A percentile compares a stretch with the other conserved stretches of the same genome.
Evolutionary conservation across 495 filamentous ascomycete genomes (phyloP).

Genomic region (Neurospora pannonica): DNA sequence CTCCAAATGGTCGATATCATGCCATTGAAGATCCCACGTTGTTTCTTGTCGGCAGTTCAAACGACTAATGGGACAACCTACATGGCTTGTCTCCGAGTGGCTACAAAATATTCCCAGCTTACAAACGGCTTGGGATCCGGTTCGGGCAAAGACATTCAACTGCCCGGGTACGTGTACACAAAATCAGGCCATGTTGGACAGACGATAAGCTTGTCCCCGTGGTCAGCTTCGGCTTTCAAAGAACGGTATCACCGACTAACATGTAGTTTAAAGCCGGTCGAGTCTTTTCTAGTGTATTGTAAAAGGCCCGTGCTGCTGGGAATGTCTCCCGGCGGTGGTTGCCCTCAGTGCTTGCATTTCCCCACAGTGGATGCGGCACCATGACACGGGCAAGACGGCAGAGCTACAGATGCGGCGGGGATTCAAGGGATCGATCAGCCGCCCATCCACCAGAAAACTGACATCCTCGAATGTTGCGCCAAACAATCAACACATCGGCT

Average conservation of each 20-base stretch:
- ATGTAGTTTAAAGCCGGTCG: background rate
- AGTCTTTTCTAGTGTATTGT: background rate
- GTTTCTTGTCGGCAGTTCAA: background rate
- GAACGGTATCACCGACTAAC: background rate
- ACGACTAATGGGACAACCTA: background rate
- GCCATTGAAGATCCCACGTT: background rate
- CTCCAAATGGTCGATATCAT: background rate
- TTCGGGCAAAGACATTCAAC: background rate
- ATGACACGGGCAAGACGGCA: background rate
- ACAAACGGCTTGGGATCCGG: background rate
- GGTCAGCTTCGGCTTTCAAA: background rate
- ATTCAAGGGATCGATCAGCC: background rate
- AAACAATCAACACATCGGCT: background rate
- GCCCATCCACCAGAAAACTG: background rate
- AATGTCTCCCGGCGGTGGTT: background rate
- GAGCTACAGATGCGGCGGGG: background rate
- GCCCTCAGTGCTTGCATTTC: background rate
- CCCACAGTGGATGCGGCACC: background rate
- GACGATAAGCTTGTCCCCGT: background rate
- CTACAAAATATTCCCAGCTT: background rate
- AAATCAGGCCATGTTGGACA: background rate
- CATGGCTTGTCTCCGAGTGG: background rate
- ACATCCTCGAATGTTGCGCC: background rate
- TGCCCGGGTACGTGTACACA: background rate
- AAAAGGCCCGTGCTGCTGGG: background rate